A percentile compares a stretch with the other conserved stretches of the same genome.
These are phyloP conservation scores for Thyridium curvatum DNA, from an alignment of 2,329 filamentous ascomycete species.

Conservation along the genomic window DNA sequence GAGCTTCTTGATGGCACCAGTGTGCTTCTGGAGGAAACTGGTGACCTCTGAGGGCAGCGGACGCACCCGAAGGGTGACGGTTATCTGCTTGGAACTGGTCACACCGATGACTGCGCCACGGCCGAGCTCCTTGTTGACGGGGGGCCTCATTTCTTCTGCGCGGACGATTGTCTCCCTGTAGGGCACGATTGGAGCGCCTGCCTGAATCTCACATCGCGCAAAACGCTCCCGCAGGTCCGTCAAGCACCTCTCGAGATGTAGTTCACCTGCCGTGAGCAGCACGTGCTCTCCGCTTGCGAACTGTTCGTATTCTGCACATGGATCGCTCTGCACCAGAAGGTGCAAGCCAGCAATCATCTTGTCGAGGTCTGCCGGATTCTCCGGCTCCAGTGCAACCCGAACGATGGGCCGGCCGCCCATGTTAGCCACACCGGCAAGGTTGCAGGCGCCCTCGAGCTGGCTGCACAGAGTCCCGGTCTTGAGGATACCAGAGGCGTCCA, in stretches of 20 bases:
- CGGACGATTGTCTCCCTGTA: constrained; percentile 89
- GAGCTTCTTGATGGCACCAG: constrained; percentile 62
- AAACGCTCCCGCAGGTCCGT: constrained; percentile 92
- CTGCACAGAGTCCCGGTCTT: constrained; percentile 95
- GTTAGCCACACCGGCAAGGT: constrained; percentile 75
- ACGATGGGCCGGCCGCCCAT: constrained; percentile 86
- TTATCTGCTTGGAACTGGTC: constrained; percentile 82
- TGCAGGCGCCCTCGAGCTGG: constrained; percentile 77
- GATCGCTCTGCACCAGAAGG: constrained; percentile 88
- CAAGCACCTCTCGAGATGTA: constrained; percentile 89
- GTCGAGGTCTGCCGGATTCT: constrained; percentile 81
- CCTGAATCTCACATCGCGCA: constrained; percentile 89
- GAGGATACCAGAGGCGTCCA: constrained; percentile 80
- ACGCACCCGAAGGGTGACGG: constrained; percentile 66
- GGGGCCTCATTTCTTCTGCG: constrained; percentile 85
- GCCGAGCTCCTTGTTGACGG: constrained; percentile 78
- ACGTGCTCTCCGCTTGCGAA: constrained; percentile 93
- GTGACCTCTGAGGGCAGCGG: constrained; percentile 75
- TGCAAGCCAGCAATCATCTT: constrained; percentile 90
- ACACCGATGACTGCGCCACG: constrained; percentile 70
- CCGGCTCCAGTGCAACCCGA: constrained; percentile 88
- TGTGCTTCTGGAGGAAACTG: constrained; percentile 78
- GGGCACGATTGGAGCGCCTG: constrained; percentile 88
- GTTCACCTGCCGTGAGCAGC: constrained; percentile 83
- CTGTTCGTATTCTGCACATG: constrained; percentile 92